Conservation (phyloP, 2,329 filamentous ascomycete genomes). For the Cladosporium velox region DNA sequence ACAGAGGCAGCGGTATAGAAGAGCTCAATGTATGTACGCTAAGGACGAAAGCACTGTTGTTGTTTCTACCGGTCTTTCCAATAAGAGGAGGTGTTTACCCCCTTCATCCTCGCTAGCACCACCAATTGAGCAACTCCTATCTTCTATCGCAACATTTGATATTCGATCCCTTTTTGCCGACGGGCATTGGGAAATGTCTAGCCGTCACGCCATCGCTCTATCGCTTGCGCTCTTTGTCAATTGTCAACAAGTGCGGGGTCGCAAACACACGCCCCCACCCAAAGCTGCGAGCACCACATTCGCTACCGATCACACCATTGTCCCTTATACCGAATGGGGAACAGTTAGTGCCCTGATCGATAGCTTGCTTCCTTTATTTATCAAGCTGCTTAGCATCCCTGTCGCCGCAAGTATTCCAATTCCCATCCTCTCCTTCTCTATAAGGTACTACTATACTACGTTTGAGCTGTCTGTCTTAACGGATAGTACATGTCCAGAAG, state of each 20-base stretch:
- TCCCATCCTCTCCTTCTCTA: neutral
- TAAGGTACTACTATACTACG: neutral
- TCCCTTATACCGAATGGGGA: neutral
- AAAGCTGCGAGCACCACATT: neutral
- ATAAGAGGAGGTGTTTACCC: neutral
- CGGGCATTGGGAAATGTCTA: neutral
- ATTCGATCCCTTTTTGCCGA: neutral
- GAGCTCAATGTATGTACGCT: neutral
- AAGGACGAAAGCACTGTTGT: neutral
- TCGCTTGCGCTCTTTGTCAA: neutral
- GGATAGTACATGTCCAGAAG: conserved; percentile 24
- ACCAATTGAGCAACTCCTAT: neutral
- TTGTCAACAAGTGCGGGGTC: neutral
- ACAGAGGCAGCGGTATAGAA: neutral
- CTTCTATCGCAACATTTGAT: neutral
- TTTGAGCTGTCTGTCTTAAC: neutral
- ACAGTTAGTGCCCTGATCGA: neutral
- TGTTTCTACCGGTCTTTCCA: neutral
- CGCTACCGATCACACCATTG: conserved; percentile 8
- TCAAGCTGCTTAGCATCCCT: neutral
- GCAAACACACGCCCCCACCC: neutral
- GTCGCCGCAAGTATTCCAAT: neutral
- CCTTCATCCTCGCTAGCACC: neutral
- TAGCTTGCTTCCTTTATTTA: neutral
- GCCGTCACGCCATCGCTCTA: neutral